Conservation (phyloP, 2,329 filamentous ascomycete species). For the Aspergillus uvarum region DNA sequence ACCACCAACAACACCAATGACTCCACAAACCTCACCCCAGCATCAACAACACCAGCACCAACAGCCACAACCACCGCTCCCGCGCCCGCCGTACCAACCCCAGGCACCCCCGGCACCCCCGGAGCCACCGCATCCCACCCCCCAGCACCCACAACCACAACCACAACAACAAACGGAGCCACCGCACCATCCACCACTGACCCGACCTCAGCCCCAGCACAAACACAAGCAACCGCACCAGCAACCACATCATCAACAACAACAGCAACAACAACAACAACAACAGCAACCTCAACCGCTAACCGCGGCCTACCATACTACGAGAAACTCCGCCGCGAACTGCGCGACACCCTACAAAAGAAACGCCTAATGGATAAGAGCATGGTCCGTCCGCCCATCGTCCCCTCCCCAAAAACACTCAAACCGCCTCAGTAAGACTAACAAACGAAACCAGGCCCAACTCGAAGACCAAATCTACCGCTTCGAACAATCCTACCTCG, state of each 20-base stretch:
- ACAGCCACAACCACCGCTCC: conserved; percentile 17
- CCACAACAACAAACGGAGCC: conserved; percentile 17
- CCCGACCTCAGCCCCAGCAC: neutral
- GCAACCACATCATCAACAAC: conserved; percentile 16
- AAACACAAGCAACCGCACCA: conserved; percentile 16
- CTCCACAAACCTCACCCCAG: conserved; percentile 43
- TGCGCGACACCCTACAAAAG: conserved; percentile 66
- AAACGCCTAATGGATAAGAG: conserved; percentile 63
- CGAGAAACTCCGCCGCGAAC: conserved; percentile 67
- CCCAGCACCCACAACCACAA: conserved; percentile 20
- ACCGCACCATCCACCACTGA: conserved; percentile 16
- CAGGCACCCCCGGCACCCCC: too few species aligned
- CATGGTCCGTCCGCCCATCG: conserved; percentile 46
- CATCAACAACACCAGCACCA: conserved; percentile 19
- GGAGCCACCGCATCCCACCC: neutral
- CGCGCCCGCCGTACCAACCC: too few species aligned
- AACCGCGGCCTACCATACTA: conserved; percentile 63
- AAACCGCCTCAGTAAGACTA: neutral
- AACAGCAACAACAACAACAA: conserved; percentile 16
- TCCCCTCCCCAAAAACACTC: neutral
- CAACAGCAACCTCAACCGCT: conserved; percentile 21
- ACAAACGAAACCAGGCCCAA: conserved; percentile 44
- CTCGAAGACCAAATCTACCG: conserved; percentile 80
- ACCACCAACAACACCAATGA: conserved; percentile 25
- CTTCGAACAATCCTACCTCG: conserved; percentile 83